A percentile compares a stretch with the other conserved stretches of the same genome.
Evolutionary conservation across 495 filamentous ascomycete genomes (phyloP).

Genomic region (Penicillium steckii): DNA sequence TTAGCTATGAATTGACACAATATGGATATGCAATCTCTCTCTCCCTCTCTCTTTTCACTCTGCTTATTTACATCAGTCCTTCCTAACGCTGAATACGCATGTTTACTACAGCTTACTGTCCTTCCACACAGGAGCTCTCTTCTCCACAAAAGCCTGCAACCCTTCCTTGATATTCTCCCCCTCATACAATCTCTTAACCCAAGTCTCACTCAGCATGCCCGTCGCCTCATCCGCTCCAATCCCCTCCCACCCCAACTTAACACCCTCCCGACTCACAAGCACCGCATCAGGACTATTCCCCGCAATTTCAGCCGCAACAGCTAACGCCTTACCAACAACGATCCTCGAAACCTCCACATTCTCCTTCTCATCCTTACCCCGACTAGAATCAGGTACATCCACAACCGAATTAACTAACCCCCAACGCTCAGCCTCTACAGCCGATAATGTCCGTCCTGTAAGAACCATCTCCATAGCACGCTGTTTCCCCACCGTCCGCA

Average conservation of each 20-base stretch:
- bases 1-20: conserved; percentile 7
- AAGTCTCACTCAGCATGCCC: conserved; percentile 52
- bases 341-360: conserved; percentile 24
- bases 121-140: conserved; percentile 71
- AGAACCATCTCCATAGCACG: conserved; percentile 75
- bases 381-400: conserved; percentile 50
- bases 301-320: conserved; percentile 44
- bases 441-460: conserved; percentile 58
- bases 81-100: no score
- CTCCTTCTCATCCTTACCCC: conserved; percentile 25
- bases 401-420: conserved; percentile 58
- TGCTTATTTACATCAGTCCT: no score
- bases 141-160: conserved; percentile 78
- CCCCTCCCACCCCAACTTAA: conserved; percentile 71
- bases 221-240: conserved; percentile 65
- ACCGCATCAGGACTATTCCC: conserved; percentile 72
- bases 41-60: no score
- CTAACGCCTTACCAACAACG: conserved; percentile 50
- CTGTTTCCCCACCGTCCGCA: conserved; percentile 63
- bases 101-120: conserved; percentile 76
- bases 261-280: conserved; percentile 64
- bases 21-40: background rate
- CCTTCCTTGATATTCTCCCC: conserved; percentile 85
- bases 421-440: conserved; percentile 62
- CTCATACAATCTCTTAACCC: conserved; percentile 58